Base-by-base conservation (phyloP, 2,329 filamentous ascomycete genomes). In the Aureobasidium sp. region DNA sequence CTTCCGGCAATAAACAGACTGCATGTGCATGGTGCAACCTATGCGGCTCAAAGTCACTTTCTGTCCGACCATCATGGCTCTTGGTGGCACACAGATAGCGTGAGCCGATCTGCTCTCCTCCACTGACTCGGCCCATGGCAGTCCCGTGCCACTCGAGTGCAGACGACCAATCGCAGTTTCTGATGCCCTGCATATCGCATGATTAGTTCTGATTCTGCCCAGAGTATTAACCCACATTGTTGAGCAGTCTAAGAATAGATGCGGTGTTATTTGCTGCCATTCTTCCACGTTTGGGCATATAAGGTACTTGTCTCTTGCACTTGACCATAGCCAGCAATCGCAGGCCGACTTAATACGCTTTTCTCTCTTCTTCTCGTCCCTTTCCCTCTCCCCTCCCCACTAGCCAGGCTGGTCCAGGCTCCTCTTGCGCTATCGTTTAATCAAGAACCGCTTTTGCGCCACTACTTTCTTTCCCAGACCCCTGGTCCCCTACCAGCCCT, bases 371-470 rank as follows among this genome's bases (percentile, higher is more conserved):
- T 52, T 50, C 59, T 60, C 59, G 59, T 62, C 58, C 68, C 65
- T 65, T 67, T 69, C 66, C 69, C 71, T 72, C 70, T 67, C 70
- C 70, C 67, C 70, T 73, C 70, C 68, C 69, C 66, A 63, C 69
- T 73, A 73, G 75, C 75, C 74, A 73, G 62, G 77, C 77, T 74
- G 77, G 77, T 73, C 64, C 77, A 78, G 75, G 74, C 76, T 77
- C 75, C 71, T 72, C 69, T 63, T 69, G 69, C 71, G 73, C 75
- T 77, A 74, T 78, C 75, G 66, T 67, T 72, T 70, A 72, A 72
- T 73, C 69, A 69, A 67, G 63, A 66, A 66, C 64, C 68, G 66
- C 67, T 67, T 70, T 67, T 66, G 63, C 65, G 64, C 65, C 66
- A 63, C 57, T 67, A 66, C 67, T 62, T 66, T 48, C 63, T 57